phyloP scores from a whole-genome alignment of 2,329 filamentous ascomycete genomes.

The Paramyrothecium sp. region DNA sequence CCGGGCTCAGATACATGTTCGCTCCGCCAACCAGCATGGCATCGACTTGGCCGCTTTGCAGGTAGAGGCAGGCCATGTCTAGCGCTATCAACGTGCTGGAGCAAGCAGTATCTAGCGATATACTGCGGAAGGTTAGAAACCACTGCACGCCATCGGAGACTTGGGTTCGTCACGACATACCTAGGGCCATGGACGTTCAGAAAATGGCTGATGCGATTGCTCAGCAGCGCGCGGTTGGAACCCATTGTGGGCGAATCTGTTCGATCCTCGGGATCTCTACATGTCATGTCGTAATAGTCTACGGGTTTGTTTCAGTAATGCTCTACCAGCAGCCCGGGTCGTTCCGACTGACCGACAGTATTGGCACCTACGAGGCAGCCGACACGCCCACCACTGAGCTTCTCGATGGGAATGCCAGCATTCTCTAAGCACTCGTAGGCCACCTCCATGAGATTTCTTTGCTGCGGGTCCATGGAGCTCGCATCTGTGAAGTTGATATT shows the following conservation, averaged over 20 bases:
- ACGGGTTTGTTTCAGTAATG: neutral
- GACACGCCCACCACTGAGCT: slow-evolving; percentile 27
- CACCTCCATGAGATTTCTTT: slow-evolving; percentile 38
- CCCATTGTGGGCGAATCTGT: slow-evolving; percentile 40
- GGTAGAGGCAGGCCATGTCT: slow-evolving; percentile 33
- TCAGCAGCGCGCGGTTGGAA: slow-evolving; percentile 38
- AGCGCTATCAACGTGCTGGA: slow-evolving; percentile 44
- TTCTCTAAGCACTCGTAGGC: slow-evolving; percentile 39
- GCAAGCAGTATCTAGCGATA: slow-evolving; percentile 52
- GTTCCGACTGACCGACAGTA: slow-evolving; percentile 28
- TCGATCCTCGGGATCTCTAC: slow-evolving; percentile 36
- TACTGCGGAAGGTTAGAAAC: slow-evolving; percentile 19
- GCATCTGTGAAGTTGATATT: slow-evolving; percentile 9
- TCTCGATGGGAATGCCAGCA: slow-evolving; percentile 28
- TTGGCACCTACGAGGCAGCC: slow-evolving; percentile 39
- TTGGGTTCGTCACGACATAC: too few species aligned
- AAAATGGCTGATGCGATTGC: slow-evolving; percentile 46
- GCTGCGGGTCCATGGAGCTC: slow-evolving; percentile 39
- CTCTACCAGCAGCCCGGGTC: neutral
- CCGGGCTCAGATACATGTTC: slow-evolving; percentile 40
- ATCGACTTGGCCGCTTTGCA: slow-evolving; percentile 9
- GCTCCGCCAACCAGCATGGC: slow-evolving; percentile 36
- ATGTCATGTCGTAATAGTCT: slow-evolving; percentile 36
- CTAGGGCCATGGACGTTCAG: slow-evolving; percentile 43
- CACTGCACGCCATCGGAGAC: too few species aligned